Evolutionary conservation across 2,329 filamentous ascomycete species (phyloP), one percentile per base, ranked within the genome.

Genomic region (Colletotrichum spinosum): DNA sequence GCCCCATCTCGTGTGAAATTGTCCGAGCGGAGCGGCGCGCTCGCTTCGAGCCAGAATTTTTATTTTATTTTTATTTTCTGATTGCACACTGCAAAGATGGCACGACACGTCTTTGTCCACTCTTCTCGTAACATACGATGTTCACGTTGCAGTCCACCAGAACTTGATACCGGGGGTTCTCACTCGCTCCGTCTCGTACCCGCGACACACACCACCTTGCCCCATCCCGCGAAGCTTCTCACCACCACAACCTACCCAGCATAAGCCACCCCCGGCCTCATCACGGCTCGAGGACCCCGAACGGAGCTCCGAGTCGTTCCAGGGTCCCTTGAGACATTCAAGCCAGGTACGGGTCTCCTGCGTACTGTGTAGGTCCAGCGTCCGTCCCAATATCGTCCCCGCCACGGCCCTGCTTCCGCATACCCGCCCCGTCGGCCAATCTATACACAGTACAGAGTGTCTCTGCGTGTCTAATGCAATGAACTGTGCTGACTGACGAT

Each of bases 291-390:
- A 38, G 11, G 33, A 41, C 45, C 49, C 49, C 50, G 50, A 60
- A 60, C 56, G n/a, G 61, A 51, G 56, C 50, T 51, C 17, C 50
- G n/a, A 65, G 17, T 65, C 39, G 25, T 52, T 52, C 57, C 51
- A 65, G 57, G 62, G 35, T 61, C 39, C 52, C 57, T 65, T 55
- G 50, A 34, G 9, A 9, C 17, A 9, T 37, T 37, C 15, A 17
- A 42, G 53, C n/a, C 37, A 50, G 51, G 41, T 61, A 52, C 46
- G 51, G 48, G 62, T 56, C 57, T 61, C 25, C 25, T 4, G 25
- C 4, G 25, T 5, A 25, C 25, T 25, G 25, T 25, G 25, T 25
- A 25, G 25, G 25, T 25, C 25, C 25, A 25, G 25, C 25, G 25
- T 25, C 4, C 25, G 25, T 25, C 25, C 25, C 25, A 25, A 25